Percentiles rank a stretch among this genome's conserved stretches.
phyloP scores from a whole-genome alignment of 1,139 yeast genomes.

The Torulaspora globosa region DNA sequence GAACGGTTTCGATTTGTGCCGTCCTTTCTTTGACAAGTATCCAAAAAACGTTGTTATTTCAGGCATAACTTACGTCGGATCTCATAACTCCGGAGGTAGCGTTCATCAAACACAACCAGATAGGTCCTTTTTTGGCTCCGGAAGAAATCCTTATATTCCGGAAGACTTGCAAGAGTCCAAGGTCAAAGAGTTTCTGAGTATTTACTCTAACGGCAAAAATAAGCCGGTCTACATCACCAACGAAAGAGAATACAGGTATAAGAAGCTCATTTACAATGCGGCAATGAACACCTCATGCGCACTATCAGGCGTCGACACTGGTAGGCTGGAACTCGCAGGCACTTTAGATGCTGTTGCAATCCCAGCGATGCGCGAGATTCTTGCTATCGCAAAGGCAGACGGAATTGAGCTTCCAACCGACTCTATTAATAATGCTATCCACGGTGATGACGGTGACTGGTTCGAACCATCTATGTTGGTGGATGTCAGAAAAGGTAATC shows the following conservation, averaged over 20 bases:
- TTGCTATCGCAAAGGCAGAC: constrained; percentile 50
- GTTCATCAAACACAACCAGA: constrained; percentile 34
- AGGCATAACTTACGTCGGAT: constrained; percentile 49
- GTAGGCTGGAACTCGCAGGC: constrained; percentile 44
- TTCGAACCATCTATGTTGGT: constrained; percentile 57
- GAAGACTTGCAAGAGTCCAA: constrained; percentile 36
- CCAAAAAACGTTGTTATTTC: constrained; percentile 47
- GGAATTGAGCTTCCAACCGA: constrained; percentile 45
- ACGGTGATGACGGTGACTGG: constrained; percentile 52
- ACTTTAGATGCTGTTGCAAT: constrained; percentile 43
- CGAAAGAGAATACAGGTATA: constrained; percentile 49
- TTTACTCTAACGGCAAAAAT: constrained; percentile 41
- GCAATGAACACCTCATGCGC: constrained; percentile 49
- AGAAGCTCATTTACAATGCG: constrained; percentile 52
- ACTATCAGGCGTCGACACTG: constrained; percentile 43
- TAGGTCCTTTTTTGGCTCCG: constrained; percentile 39
- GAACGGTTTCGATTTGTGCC: constrained; percentile 54
- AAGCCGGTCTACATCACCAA: constrained; percentile 40
- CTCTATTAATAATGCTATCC: constrained; percentile 41
- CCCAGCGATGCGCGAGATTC: constrained; percentile 52
- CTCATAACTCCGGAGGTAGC: constrained; percentile 35
- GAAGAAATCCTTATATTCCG: constrained; percentile 43
- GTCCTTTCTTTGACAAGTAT: constrained; percentile 44
- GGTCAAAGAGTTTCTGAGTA: constrained; percentile 40
- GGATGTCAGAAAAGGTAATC: constrained; percentile 49